Conservation (phyloP, 495 filamentous ascomycete species). For the Cercophora sp. region DNA sequence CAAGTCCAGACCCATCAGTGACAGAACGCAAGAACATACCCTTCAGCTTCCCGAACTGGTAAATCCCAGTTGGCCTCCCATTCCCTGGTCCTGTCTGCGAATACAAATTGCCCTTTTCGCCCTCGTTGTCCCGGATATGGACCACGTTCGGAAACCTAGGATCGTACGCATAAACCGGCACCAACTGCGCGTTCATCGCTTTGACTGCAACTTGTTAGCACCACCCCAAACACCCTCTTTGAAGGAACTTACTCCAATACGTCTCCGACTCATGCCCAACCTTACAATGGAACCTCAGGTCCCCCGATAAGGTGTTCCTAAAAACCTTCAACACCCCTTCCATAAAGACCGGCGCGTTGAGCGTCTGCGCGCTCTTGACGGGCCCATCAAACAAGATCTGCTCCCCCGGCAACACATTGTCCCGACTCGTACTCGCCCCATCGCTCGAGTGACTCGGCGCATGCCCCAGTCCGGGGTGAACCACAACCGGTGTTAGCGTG, state of each 20-base stretch:
- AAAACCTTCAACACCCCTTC: slow-evolving; percentile 32
- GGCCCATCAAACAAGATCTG: slow-evolving; percentile 30
- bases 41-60: slow-evolving; percentile 24
- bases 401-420: slow-evolving; percentile 34
- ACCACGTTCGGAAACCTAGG: slow-evolving; percentile 27
- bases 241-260: slow-evolving; percentile 27
- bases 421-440: slow-evolving; percentile 25
- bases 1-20: too few species aligned
- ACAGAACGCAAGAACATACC: slow-evolving; percentile 3
- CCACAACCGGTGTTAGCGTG: slow-evolving; percentile 28
- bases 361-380: slow-evolving; percentile 24
- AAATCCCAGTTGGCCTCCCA: slow-evolving; percentile 27
- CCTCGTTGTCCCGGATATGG: slow-evolving; percentile 31
- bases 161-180: slow-evolving; percentile 36
- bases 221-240: too few species aligned
- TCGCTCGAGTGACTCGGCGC: slow-evolving; percentile 20
- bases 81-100: slow-evolving; percentile 13
- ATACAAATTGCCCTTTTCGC: slow-evolving; percentile 19
- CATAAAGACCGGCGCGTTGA: slow-evolving; percentile 22
- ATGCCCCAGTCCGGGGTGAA: slow-evolving; percentile 14
- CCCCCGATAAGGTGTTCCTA: slow-evolving; percentile 26
- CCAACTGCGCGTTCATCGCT: slow-evolving; percentile 29
- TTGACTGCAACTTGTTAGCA: slow-evolving; percentile 21
- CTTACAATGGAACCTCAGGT: slow-evolving; percentile 30
- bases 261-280: slow-evolving; percentile 31